phyloP scores from a whole-genome alignment of 306 rosid genomes.

The Carpinus fangiana region DNA sequence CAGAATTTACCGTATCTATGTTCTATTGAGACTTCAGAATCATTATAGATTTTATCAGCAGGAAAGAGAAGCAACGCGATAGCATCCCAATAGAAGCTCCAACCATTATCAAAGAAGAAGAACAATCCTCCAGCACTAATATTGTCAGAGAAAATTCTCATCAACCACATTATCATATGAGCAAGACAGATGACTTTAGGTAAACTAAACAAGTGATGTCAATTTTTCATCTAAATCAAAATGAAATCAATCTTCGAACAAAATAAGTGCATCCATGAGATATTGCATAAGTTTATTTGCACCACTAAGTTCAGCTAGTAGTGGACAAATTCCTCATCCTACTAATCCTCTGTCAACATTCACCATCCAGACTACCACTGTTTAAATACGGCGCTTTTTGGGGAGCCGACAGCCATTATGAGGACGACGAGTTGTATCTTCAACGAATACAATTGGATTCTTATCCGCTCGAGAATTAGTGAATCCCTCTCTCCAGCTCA shows the following conservation, averaged over 20 bases:
- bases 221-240: neutral
- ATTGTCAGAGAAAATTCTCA: neutral
- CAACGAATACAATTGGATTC: slow-evolving; percentile 61
- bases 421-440: slow-evolving; percentile 67
- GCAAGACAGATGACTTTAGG: neutral
- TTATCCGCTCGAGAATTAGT: slow-evolving; percentile 47
- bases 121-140: neutral
- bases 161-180: neutral
- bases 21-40: neutral
- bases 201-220: neutral
- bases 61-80: too few species aligned
- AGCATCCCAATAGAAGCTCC: neutral
- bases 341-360: neutral
- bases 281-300: slow-evolving; percentile 1
- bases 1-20: too few species aligned
- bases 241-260: neutral
- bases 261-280: neutral
- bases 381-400: slow-evolving; percentile 52
- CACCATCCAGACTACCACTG: neutral
- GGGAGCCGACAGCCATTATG: slow-evolving; percentile 73
- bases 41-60: neutral
- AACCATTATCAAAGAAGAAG: neutral
- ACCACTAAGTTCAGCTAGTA: neutral
- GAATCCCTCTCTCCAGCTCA: slow-evolving; percentile 75
- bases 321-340: neutral